Conservation (phyloP, 331 rosid genomes). For the Prunus yedoensis region DNA sequence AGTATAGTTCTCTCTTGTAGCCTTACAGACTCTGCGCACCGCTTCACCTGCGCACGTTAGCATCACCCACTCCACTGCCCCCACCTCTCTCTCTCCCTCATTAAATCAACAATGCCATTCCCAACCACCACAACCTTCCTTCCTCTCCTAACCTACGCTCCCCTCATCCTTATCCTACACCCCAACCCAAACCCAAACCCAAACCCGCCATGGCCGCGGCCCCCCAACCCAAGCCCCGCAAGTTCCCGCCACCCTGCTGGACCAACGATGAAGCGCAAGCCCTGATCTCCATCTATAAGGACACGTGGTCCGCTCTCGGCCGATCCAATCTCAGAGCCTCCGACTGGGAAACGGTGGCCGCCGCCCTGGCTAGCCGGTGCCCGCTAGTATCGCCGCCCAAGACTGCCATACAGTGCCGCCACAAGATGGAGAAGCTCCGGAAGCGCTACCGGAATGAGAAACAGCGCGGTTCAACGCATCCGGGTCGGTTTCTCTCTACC, state of each 20-base stretch:
- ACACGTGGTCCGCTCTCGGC: conserved; percentile 62
- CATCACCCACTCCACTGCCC: not conserved
- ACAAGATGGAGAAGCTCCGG: conserved; percentile 78
- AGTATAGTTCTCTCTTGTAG: not conserved
- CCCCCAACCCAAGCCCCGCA: conserved; percentile 27
- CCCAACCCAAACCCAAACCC: not conserved
- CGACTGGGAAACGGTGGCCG: conserved; percentile 79
- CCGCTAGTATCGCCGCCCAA: conserved; percentile 58
- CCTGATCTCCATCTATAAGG: conserved; percentile 54
- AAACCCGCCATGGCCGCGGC: conserved; percentile 26
- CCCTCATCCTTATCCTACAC: not conserved
- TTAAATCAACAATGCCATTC: not conserved
- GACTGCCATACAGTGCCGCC: conserved; percentile 83
- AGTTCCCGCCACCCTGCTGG: conserved; percentile 58
- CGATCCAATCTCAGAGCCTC: conserved; percentile 63
- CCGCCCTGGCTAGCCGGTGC: conserved; percentile 41
- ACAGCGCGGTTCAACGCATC: conserved; percentile 52
- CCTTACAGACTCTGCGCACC: not conserved
- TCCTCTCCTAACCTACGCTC: conserved; percentile 3
- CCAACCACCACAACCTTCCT: not conserved
- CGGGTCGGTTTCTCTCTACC: conserved; percentile 40
- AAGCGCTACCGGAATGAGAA: conserved; percentile 74
- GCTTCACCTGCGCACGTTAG: conserved; percentile 17
- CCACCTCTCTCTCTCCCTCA: not conserved
- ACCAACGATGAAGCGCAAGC: conserved; percentile 59